Evolutionary conservation across 2,329 filamentous ascomycete genomes (phyloP), one percentile per base, ranked within the genome.

Genomic region (Beauveria brongniartii): DNA sequence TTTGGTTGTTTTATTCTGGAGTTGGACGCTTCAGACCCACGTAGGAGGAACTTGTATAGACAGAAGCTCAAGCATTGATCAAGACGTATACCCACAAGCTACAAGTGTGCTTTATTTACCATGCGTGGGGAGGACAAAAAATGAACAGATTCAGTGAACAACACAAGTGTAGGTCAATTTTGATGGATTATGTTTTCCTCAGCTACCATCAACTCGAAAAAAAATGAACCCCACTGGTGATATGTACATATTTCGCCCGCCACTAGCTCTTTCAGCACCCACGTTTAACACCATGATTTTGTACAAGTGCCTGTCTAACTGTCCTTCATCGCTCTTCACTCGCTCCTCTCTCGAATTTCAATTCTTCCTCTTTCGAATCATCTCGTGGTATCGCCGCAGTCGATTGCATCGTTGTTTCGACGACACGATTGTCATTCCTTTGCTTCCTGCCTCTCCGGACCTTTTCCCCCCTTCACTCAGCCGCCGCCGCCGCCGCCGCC

Each of bases 401-500:
- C 8, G 28, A 28, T 9, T 28, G 2, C 8, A 28, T 28, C 14
- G n/a, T 18, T 40, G 22, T 30, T 40, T 47, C 28, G 54, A 46
- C 40, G 62, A 14, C 5, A 14, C 34, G 5, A 37, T 37, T 5
- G 5, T 37, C 12, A 37, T 58, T 62, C 53, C n/a, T 65, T 64
- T 55, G 16, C 61, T 59, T 53, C 51, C 53, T 51, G 50, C 47
- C n/a, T 5, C 12, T 14, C 12, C 12, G 3, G 12, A 14, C 5
- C 34, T 52, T 56, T 37, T 12, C 30, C 18, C 16, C 20, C 4
- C 52, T 56, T 62, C 58, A 62, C 30, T 63, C 64, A 46, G 65
- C 63, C 5, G 61, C 70, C 63, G 28, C 9, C 3, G 28, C 28
- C 30, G 30, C 30, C 28, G 71, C 70, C 2, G 70, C 67, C 4